These are phyloP conservation scores for Fusarium papillatum DNA, from an alignment of 2,329 filamentous ascomycete genomes.

Conservation along the genomic window DNA sequence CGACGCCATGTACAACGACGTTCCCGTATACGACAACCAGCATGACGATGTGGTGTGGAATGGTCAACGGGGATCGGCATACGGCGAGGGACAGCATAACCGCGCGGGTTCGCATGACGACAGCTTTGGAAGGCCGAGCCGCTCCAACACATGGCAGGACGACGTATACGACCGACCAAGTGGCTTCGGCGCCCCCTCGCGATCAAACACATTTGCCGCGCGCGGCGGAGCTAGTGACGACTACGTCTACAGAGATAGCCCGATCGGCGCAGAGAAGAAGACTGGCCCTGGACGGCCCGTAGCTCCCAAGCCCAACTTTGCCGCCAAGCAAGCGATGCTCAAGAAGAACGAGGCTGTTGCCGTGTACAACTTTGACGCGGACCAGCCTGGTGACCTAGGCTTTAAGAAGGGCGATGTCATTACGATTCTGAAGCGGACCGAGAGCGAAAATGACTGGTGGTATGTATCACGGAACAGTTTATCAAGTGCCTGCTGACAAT, in stretches of 20 bases:
- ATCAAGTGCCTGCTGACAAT: not conserved
- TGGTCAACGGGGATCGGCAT: constrained; percentile 77
- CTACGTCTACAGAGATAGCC: constrained; percentile 67
- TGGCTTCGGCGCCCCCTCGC: constrained; percentile 52
- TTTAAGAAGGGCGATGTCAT: constrained; percentile 99
- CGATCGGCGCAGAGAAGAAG: constrained; percentile 53
- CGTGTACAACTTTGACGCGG: constrained; percentile 93
- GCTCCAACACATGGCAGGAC: constrained; percentile 81
- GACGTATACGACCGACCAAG: constrained; percentile 77
- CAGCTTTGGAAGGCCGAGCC: constrained; percentile 68
- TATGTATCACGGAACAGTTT: constrained; percentile 56
- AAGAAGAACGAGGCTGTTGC: constrained; percentile 88
- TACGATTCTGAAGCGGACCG: constrained; percentile 93
- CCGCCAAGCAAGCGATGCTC: constrained; percentile 65
- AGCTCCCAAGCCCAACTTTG: constrained; percentile 91
- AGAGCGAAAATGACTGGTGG: constrained; percentile 97
- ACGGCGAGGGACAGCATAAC: constrained; percentile 71
- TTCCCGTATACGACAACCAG: constrained; percentile 87
- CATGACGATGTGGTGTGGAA: constrained; percentile 91
- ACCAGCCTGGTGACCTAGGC: constrained; percentile 90
- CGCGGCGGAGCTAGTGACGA: constrained; percentile 59
- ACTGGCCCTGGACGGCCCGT: constrained; percentile 81
- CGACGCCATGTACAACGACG: constrained; percentile 91
- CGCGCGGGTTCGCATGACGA: constrained; percentile 56
- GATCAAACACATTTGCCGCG: constrained; percentile 66